Percentiles rank a stretch among this genome's conserved stretches.
These are phyloP conservation scores for Phytophthora hybrid DNA, from an alignment of 352 stramenopile genomes.

Conservation along the genomic window DNA sequence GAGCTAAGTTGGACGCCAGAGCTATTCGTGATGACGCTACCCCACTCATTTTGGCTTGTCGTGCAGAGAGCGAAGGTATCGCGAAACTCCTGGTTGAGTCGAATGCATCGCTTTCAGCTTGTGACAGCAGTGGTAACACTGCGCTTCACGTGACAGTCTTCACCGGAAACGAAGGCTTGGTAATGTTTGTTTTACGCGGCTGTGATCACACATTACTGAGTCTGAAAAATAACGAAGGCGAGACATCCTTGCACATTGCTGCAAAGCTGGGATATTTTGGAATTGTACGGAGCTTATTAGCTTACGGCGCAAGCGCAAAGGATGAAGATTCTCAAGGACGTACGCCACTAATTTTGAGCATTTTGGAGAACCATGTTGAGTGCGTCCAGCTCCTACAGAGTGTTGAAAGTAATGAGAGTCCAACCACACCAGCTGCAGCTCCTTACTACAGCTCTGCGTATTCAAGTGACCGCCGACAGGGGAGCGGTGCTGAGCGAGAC, in stretches of 20 bases:
- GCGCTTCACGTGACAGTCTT: slow-evolving; percentile 83
- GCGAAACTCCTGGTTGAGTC: slow-evolving; percentile 57
- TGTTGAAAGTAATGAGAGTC: slow-evolving; percentile 22
- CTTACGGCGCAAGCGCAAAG: slow-evolving; percentile 48
- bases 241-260: slow-evolving; percentile 92
- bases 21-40: slow-evolving; percentile 35
- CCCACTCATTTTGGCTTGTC: slow-evolving; percentile 59
- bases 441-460: slow-evolving; percentile 21
- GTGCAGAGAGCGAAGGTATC: slow-evolving; percentile 48
- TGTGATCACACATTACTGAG: slow-evolving; percentile 75
- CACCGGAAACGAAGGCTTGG: slow-evolving; percentile 82
- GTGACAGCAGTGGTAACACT: slow-evolving; percentile 88
- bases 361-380: slow-evolving; percentile 75
- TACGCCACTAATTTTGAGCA: slow-evolving; percentile 70
- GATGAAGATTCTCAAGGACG: slow-evolving; percentile 67
- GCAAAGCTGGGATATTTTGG: slow-evolving; percentile 53
- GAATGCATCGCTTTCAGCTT: slow-evolving; percentile 69
- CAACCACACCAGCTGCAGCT: slow-evolving; percentile 6
- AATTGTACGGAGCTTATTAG: slow-evolving; percentile 53
- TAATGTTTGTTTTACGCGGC: slow-evolving; percentile 80
- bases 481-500: slow-evolving; percentile 29
- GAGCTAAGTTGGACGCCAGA: slow-evolving; percentile 45
- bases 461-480: slow-evolving; percentile 10
- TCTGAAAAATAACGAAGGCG: slow-evolving; percentile 85
- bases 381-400: slow-evolving; percentile 72